Conservation (phyloP, 371 early-diverging fungal genomes). For the Polyrhizophydium stewartii region DNA sequence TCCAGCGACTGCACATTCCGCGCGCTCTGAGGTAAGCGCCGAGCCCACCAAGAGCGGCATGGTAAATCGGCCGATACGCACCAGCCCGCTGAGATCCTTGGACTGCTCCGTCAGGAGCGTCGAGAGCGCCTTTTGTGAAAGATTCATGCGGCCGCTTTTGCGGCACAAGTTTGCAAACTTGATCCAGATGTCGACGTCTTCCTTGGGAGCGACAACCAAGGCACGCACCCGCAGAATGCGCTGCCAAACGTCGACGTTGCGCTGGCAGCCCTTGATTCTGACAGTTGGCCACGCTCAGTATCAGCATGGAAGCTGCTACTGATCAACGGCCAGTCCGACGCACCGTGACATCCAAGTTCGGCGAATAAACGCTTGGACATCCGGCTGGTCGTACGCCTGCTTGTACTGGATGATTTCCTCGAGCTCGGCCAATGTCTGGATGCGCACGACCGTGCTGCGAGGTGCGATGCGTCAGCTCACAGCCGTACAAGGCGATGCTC, state of each 20-base stretch:
- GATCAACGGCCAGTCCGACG: not conserved
- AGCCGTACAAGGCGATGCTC: not conserved
- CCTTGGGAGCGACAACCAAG: conserved; percentile 83
- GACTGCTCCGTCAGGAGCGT: conserved; percentile 45
- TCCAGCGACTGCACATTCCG: too few relatives aligned
- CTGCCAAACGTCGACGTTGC: conserved; percentile 96
- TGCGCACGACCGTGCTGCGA: conserved; percentile 72
- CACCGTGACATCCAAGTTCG: conserved; percentile 64
- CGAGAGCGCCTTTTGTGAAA: conserved; percentile 77
- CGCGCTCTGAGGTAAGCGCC: too few relatives aligned
- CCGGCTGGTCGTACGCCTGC: conserved; percentile 72
- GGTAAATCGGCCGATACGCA: too few relatives aligned
- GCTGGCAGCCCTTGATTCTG: conserved; percentile 84
- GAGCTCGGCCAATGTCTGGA: conserved; percentile 95
- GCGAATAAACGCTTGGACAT: conserved; percentile 73
- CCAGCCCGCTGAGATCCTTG: not conserved
- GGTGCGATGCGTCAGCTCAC: not conserved
- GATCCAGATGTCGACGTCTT: conserved; percentile 93
- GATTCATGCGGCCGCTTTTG: conserved; percentile 77
- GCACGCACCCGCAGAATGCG: conserved; percentile 84
- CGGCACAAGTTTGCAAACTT: conserved; percentile 94
- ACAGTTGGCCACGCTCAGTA: conserved; percentile 8
- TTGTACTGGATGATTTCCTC: conserved; percentile 95
- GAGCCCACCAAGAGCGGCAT: too few relatives aligned
- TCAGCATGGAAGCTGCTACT: not conserved